A percentile compares a stretch with the other conserved stretches of the same genome.
phyloP scores from a whole-genome alignment of 192 early-diverging fungal species.

The Coemansia nantahalensis region DNA sequence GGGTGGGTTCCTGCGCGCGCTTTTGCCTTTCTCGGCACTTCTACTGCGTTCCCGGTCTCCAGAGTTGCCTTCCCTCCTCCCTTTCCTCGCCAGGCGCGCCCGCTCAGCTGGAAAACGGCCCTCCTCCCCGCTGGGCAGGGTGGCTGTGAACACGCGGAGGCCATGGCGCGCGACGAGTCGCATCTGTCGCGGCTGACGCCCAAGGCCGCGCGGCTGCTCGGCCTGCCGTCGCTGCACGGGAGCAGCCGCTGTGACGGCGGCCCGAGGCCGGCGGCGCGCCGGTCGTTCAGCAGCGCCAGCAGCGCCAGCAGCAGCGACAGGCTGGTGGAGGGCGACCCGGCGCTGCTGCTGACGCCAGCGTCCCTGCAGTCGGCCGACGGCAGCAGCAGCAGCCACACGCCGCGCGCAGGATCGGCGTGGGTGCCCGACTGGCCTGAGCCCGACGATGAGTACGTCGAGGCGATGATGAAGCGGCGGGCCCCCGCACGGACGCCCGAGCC shows the following conservation, averaged over 20 bases:
- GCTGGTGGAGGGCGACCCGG: background rate
- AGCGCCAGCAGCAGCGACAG: no score
- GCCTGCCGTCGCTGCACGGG: constrained; percentile 7
- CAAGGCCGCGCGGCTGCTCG: constrained; percentile 45
- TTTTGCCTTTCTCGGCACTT: no score
- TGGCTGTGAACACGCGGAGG: no score
- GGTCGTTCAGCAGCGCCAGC: background rate
- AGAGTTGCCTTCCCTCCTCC: no score
- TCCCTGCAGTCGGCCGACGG: constrained; percentile 11
- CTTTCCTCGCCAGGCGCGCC: no score
- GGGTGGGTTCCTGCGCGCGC: no score
- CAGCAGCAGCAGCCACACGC: background rate
- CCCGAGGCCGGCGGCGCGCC: no score
- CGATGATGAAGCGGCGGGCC: constrained; percentile 20
- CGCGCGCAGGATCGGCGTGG: constrained; percentile 12
- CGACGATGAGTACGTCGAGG: constrained; percentile 23
- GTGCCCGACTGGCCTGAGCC: constrained; percentile 42
- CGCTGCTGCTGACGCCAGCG: constrained; percentile 13
- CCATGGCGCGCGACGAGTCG: no score
- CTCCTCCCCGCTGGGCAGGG: no score
- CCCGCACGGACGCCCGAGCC: background rate
- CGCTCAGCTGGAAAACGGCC: no score
- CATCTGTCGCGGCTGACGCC: constrained; percentile 14
- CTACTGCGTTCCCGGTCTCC: no score
- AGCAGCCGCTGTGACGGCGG: background rate